A percentile compares a stretch with the other conserved stretches of the same genome.
Conservation (phyloP, 768 basidiomycete genomes). For the Agrocybe chaxingu region DNA sequence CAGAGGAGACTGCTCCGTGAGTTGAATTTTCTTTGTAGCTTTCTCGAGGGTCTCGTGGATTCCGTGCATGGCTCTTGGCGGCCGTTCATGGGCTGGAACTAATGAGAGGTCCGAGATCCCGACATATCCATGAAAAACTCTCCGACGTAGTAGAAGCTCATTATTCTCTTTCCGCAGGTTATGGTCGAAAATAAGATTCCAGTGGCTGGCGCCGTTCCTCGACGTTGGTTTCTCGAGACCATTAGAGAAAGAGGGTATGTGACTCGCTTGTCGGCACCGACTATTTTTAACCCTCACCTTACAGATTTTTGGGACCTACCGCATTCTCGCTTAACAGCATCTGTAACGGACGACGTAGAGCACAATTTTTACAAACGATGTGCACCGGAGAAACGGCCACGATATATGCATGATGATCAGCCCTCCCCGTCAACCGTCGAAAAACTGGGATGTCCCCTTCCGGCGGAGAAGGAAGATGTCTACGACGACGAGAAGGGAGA, state of each 20-base stretch:
- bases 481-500: background rate
- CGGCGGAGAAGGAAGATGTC: background rate
- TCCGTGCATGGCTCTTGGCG: background rate
- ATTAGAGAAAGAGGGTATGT: conserved; percentile 50
- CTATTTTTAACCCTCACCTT: conserved; percentile 16
- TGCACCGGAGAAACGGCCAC: conserved; percentile 45
- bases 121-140: background rate
- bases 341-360: conserved; percentile 40
- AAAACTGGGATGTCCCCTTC: background rate
- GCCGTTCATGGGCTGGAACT: too few relatives aligned
- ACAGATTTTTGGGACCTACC: conserved; percentile 59
- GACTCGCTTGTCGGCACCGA: background rate
- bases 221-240: conserved; percentile 60
- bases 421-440: background rate
- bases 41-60: background rate
- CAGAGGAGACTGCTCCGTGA: conserved; percentile 36
- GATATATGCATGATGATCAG: conserved; percentile 18
- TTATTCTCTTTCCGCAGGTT: conserved; percentile 15
- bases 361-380: conserved; percentile 47
- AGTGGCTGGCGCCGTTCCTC: conserved; percentile 54
- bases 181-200: conserved; percentile 47
- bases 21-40: conserved; percentile 11
- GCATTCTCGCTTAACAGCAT: conserved; percentile 28
- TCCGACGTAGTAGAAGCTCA: background rate
- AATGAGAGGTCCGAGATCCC: background rate